These are phyloP conservation scores for Pseudogymnoascus sp. DNA, from an alignment of 2,329 filamentous ascomycete species.

Conservation along the genomic window DNA sequence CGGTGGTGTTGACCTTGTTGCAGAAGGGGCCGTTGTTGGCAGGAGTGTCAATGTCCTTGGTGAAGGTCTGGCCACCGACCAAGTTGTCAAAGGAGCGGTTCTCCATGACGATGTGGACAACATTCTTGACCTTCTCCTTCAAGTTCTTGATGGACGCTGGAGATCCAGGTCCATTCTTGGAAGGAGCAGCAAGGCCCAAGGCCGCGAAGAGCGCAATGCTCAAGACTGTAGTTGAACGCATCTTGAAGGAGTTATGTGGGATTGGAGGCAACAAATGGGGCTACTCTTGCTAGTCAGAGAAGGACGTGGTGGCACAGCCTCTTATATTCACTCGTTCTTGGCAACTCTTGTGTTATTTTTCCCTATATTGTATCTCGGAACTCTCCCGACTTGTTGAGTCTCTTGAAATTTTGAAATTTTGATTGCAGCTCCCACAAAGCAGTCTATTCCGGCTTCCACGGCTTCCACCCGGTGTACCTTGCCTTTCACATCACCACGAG, in stretches of 20 bases:
- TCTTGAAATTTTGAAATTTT: background rate
- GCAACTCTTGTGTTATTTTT: background rate
- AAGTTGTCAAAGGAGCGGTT: constrained; percentile 34
- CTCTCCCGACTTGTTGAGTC: background rate
- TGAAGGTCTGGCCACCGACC: constrained; percentile 33
- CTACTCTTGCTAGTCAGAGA: background rate
- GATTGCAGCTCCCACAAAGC: background rate
- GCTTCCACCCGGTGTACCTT: background rate
- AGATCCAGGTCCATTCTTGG: constrained; percentile 19
- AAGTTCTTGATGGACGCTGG: constrained; percentile 26
- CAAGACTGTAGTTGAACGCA: background rate
- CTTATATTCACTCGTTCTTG: background rate
- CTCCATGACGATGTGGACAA: constrained; percentile 38
- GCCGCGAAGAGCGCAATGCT: background rate
- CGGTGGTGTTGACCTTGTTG: constrained; percentile 24
- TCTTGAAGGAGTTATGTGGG: background rate
- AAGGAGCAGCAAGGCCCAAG: background rate
- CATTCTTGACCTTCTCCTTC: constrained; percentile 37
- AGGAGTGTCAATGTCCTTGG: constrained; percentile 29
- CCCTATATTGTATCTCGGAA: background rate
- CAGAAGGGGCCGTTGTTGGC: constrained; percentile 33
- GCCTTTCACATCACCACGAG: background rate
- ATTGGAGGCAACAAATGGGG: background rate
- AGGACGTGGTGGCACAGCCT: background rate
- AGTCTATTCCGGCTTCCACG: constrained; percentile 1